A percentile compares a stretch with the other conserved stretches of the same genome.
Conservation (phyloP, 441 rosid genomes). For the Melastoma candidum region DNA sequence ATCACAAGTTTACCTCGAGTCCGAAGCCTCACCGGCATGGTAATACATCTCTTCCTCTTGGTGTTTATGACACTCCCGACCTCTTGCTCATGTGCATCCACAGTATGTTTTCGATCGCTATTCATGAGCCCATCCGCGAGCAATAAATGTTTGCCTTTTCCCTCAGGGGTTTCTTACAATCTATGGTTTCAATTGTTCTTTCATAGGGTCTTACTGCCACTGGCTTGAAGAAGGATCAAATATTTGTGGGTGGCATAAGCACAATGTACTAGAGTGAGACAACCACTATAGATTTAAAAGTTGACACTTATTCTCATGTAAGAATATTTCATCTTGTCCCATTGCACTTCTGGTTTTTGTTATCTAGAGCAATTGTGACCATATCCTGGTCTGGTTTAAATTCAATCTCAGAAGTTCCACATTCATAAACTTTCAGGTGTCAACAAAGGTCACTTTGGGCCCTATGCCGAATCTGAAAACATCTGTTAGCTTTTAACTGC, state of each 20-base stretch:
- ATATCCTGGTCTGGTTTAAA: neutral
- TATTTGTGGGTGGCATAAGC: slow-evolving; percentile 63
- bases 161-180: neutral
- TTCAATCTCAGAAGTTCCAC: neutral
- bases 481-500: slow-evolving; percentile 55
- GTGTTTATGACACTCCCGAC: neutral
- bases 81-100: too few species aligned
- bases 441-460: slow-evolving; percentile 55
- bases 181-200: neutral
- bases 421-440: slow-evolving; percentile 34
- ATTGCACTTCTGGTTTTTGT: too few species aligned
- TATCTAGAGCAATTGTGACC: slow-evolving; percentile 5
- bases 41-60: slow-evolving; percentile 10
- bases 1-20: slow-evolving; percentile 60
- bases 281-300: slow-evolving; percentile 58
- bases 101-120: too few species aligned
- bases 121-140: neutral
- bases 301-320: slow-evolving; percentile 66
- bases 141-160: slow-evolving; percentile 1
- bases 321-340: slow-evolving; percentile 4
- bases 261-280: slow-evolving; percentile 51
- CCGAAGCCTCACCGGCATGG: slow-evolving; percentile 53
- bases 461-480: slow-evolving; percentile 49
- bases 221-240: slow-evolving; percentile 53
- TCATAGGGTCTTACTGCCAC: slow-evolving; percentile 64